Evolutionary conservation across 164 flowering plant species (phyloP), one percentile per base, ranked within the genome.

Genomic region (Stephania japonica): DNA sequence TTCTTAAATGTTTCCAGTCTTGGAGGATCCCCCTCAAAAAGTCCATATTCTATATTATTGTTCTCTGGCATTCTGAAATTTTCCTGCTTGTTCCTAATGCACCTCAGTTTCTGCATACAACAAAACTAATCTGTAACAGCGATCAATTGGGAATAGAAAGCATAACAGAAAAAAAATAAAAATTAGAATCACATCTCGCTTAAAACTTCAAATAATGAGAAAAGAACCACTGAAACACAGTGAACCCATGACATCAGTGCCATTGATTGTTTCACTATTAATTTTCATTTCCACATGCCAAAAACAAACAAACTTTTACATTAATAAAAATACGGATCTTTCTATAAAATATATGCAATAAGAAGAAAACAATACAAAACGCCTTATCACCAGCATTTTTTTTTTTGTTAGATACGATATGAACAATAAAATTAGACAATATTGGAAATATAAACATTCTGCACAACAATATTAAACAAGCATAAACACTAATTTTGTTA

Each of bases 1-100:
- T 72, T 72, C 68, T 72, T 72, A 41, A 72, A 62, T 23, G 21
- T 72, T 10, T 61, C 67, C 21, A 62, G 47, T 66, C 38, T 62
- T 26, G 74, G 74, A n/a, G 53, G 32, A 63, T 49, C 43, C 42
- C 32, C 74, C 47, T 68, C 70, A 24, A 68, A 7, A 43, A 27
- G 14, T n/a, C 8, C 44, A 68, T 68, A 68, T n/a, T 68, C 70
- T 41, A 19, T 42, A 68, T 50, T 19, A 42, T 42, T 42, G 24
- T 42, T 42, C 23, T 68, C 50, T 0, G 70, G 25, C 70, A 68
- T 68, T 68, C 50, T 25, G 25, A 19, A 42, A 68, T 32, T 16
- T 32, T 42, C 42, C 25, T 68, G 70, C 70, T 42, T 68, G 12
- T n/a, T 68, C 43, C 42, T 68, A 1, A 25, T 68, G 53, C 49